Percentiles rank a stretch among this genome's conserved stretches.
Evolutionary conservation across 106 monocot genomes (phyloP).

Genomic region (Acorus calamus): DNA sequence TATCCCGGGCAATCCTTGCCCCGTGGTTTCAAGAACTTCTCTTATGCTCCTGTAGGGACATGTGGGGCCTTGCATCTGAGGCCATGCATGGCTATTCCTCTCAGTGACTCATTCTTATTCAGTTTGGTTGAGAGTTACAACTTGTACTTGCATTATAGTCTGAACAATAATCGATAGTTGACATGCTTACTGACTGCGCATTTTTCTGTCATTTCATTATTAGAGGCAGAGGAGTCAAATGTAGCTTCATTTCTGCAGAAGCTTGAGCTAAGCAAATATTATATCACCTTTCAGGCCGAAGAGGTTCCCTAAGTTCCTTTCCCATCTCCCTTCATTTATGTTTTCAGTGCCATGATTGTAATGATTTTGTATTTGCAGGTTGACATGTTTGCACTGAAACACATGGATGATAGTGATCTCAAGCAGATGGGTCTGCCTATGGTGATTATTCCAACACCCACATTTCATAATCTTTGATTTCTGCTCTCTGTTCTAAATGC

Average conservation of each 20-base stretch:
- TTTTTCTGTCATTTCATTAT: not conserved
- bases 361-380: slow-evolving; percentile 1
- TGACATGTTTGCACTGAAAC: slow-evolving; percentile 16
- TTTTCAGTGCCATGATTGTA: not conserved
- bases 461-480: too few species aligned
- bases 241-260: slow-evolving; percentile 12
- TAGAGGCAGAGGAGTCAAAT: not conserved
- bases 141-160: too few species aligned
- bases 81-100: too few species aligned
- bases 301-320: slow-evolving; percentile 2
- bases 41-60: too few species aligned
- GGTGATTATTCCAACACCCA: not conserved
- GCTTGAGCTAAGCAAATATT: slow-evolving; percentile 19
- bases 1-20: too few species aligned
- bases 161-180: too few species aligned
- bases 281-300: slow-evolving; percentile 14
- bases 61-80: too few species aligned
- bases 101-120: too few species aligned
- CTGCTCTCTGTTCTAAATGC: too few species aligned
- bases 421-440: slow-evolving; percentile 16
- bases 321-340: not conserved
- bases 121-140: too few species aligned
- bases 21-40: too few species aligned
- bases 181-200: not conserved
- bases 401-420: slow-evolving; percentile 17